Base-by-base conservation (phyloP, 495 filamentous ascomycete genomes). In the Talaromyces liani region DNA sequence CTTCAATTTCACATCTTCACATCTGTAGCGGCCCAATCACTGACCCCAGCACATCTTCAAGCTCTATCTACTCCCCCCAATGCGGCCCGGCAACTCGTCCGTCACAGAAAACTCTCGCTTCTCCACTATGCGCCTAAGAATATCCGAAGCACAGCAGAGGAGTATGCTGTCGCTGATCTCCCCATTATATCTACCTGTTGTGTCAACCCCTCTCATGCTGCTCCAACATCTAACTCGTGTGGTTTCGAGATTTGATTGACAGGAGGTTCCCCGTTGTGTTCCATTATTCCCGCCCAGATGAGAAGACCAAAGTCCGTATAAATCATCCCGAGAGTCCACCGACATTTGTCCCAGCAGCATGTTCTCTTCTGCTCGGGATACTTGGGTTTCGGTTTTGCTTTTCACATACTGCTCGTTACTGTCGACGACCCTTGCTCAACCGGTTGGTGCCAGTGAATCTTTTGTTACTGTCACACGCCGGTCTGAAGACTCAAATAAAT, bases 241-340 rank as follows among this genome's bases (percentile, higher is more conserved):
- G 53, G 53, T 56, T 56, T 56, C 53, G 53, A 56, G 53, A 56
- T 29, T 27, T 27, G 27, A 27, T 14, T 22, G 22, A 56, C 53
- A 56, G 53, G 53, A 56, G 22, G 9, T 29, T 16, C 36, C 29
- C 22, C 27, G 53, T 56, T 12, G 53, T 25, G 53, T 27, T 25
- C 27, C 27, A 56, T 29, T 56, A 56, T 29, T 56, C 24, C 54
- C 18, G 56, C 27, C 24, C 56, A 58, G 29, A 58, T 58, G 56
- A 33, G 18, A 58, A 58, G n/a, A 33, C 14, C 16, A 9, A 36
- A 58, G 18, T 20, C 53, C 56, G 56, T 25, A 58, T 36, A 34
- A 58, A 56, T 56, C 51, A 55, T 10, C 56, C 56, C 56, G 27
- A 18, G 29, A 58, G 56, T 56, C 53, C 53, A 29, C 53, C 49